Conservation (phyloP, 164 flowering plant species). For the Nelumbo lutea region DNA sequence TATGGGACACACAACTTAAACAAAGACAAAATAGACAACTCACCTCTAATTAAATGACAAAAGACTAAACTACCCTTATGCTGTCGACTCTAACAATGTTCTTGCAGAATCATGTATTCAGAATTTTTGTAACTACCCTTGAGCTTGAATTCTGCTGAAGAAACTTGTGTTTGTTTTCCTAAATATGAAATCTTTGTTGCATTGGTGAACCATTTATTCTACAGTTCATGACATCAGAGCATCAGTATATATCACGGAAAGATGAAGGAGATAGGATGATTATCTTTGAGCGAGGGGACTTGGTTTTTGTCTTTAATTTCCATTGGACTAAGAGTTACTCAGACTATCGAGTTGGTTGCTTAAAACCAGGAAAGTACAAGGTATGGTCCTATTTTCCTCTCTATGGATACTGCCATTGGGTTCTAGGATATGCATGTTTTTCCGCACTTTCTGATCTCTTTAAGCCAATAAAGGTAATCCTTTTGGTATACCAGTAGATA, state of each 20-base stretch:
- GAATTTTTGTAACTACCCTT: too few species aligned
- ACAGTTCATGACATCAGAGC: constrained; percentile 96
- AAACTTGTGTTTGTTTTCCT: too few species aligned
- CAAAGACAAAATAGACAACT: too few species aligned
- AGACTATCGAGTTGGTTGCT: constrained; percentile 83
- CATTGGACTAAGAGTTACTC: constrained; percentile 90
- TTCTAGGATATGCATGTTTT: not conserved
- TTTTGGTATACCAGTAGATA: too few species aligned
- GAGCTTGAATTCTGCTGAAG: too few species aligned
- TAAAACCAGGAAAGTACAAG: constrained; percentile 90
- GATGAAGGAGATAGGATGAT: constrained; percentile 82
- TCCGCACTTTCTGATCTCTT: not conserved
- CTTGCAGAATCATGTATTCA: too few species aligned
- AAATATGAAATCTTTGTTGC: not conserved
- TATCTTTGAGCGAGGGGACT: constrained; percentile 82
- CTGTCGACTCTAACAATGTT: too few species aligned
- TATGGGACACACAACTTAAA: too few species aligned
- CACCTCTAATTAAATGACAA: too few species aligned
- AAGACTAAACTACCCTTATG: too few species aligned
- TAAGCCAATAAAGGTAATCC: too few species aligned
- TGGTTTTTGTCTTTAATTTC: constrained; percentile 94
- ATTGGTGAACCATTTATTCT: constrained; percentile 5
- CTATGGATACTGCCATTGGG: not conserved
- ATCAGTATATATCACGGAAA: constrained; percentile 82
- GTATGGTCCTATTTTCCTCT: constrained; percentile 28